These are phyloP conservation scores for Panicum miliaceum DNA, from an alignment of 176 grass and related monocot species.

Conservation along the genomic window DNA sequence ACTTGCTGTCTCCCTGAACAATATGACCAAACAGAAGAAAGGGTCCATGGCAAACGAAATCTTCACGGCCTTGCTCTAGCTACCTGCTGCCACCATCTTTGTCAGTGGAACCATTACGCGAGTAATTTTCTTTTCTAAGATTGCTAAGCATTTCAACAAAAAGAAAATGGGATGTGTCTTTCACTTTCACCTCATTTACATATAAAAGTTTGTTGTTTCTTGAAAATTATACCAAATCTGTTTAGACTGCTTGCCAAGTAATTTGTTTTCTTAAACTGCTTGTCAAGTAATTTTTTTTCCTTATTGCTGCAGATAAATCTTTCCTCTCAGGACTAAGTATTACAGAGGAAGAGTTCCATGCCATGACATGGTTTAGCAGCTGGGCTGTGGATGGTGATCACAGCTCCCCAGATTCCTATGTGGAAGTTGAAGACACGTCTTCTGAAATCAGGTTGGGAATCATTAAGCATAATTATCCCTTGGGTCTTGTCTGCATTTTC, in stretches of 20 bases:
- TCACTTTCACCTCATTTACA: neutral
- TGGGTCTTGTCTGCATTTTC: neutral
- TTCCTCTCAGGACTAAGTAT: slow-evolving; percentile 67
- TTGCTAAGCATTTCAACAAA: neutral
- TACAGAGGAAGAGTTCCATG: slow-evolving; percentile 81
- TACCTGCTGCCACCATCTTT: slow-evolving; percentile 97
- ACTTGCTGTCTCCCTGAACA: slow-evolving; percentile 65
- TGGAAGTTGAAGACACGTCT: slow-evolving; percentile 37
- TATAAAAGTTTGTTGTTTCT: neutral
- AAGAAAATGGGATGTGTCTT: slow-evolving; percentile 18
- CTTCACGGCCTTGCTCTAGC: slow-evolving; percentile 74
- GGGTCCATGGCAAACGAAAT: slow-evolving; percentile 18
- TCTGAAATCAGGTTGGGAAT: slow-evolving; percentile 47
- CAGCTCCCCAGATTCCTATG: slow-evolving; percentile 48
- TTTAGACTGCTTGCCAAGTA: neutral
- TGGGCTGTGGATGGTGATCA: slow-evolving; percentile 96
- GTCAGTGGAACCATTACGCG: slow-evolving; percentile 89
- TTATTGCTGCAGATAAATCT: slow-evolving; percentile 60
- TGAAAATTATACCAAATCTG: neutral
- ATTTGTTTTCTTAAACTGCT: slow-evolving; percentile 8
- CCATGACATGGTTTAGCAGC: slow-evolving; percentile 93
- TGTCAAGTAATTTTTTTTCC: neutral
- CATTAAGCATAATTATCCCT: neutral
- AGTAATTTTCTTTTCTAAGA: slow-evolving; percentile 64
- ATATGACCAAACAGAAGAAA: slow-evolving; percentile 38